These are phyloP conservation scores for Rachicladosporium sp. DNA, from an alignment of 2,329 filamentous ascomycete genomes.

Conservation along the genomic window DNA sequence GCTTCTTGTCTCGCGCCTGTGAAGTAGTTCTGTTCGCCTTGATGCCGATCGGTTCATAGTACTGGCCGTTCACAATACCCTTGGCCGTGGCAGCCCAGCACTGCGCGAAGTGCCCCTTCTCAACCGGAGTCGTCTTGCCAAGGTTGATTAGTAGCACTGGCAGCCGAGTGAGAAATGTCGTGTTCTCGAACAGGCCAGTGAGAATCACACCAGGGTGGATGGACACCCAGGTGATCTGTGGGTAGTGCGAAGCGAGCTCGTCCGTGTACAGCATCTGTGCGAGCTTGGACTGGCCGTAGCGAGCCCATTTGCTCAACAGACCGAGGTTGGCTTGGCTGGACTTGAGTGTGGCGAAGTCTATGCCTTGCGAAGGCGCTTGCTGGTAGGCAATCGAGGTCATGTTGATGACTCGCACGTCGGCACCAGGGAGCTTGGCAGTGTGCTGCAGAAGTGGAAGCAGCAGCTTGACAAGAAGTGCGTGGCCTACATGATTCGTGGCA, in stretches of 20 bases:
- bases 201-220: conserved; percentile 32
- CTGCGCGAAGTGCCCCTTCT: conserved; percentile 13
- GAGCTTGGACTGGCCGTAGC: conserved; percentile 37
- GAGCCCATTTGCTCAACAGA: conserved; percentile 18
- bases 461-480: conserved; percentile 20
- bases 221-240: conserved; percentile 24
- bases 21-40: neutral
- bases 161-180: conserved; percentile 9
- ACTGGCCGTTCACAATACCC: neutral
- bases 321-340: conserved; percentile 8
- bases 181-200: conserved; percentile 22
- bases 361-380: conserved; percentile 9
- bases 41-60: conserved; percentile 2
- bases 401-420: conserved; percentile 20
- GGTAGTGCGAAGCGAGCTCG: conserved; percentile 29
- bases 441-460: conserved; percentile 15
- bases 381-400: conserved; percentile 16
- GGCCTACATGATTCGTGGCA: conserved; percentile 23
- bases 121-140: conserved; percentile 9
- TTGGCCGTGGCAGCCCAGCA: conserved; percentile 9
- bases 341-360: conserved; percentile 18
- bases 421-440: conserved; percentile 11
- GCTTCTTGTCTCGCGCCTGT: neutral
- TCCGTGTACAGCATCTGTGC: conserved; percentile 35
- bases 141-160: conserved; percentile 7